Conservation (phyloP, 805 yeast species). For the Lipomyces mesembrius region DNA sequence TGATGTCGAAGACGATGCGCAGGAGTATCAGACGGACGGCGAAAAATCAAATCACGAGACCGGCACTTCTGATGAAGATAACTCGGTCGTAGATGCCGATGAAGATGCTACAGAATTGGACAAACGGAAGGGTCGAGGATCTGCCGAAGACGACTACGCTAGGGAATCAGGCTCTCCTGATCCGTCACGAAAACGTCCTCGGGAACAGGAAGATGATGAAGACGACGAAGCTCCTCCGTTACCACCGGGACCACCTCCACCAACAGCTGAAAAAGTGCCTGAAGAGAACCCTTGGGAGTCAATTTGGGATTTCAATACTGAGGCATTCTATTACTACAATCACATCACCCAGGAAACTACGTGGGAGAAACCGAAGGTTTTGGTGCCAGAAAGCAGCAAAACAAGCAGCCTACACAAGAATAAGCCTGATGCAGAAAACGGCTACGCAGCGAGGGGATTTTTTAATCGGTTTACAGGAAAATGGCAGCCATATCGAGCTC, state of each 20-base stretch:
- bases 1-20: background rate
- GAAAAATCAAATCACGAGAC: background rate
- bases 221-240: constrained; percentile 34
- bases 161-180: constrained; percentile 1
- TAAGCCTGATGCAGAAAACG: constrained; percentile 6
- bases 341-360: constrained; percentile 38
- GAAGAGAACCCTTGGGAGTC: constrained; percentile 43
- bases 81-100: background rate
- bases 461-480: constrained; percentile 32
- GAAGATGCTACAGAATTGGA: background rate
- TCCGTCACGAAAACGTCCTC: constrained; percentile 1
- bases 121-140: background rate
- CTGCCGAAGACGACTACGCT: background rate
- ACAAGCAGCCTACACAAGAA: no score
- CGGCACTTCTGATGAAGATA: background rate
- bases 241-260: constrained; percentile 38
- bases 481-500: constrained; percentile 25
- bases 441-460: constrained; percentile 29
- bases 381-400: background rate
- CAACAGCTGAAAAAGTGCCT: constrained; percentile 23
- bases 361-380: constrained; percentile 41
- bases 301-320: constrained; percentile 35
- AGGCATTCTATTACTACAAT: constrained; percentile 41
- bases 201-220: background rate
- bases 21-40: background rate